These are phyloP conservation scores for Orbilia javanica DNA, from an alignment of 2,329 filamentous ascomycete genomes.

Conservation along the genomic window DNA sequence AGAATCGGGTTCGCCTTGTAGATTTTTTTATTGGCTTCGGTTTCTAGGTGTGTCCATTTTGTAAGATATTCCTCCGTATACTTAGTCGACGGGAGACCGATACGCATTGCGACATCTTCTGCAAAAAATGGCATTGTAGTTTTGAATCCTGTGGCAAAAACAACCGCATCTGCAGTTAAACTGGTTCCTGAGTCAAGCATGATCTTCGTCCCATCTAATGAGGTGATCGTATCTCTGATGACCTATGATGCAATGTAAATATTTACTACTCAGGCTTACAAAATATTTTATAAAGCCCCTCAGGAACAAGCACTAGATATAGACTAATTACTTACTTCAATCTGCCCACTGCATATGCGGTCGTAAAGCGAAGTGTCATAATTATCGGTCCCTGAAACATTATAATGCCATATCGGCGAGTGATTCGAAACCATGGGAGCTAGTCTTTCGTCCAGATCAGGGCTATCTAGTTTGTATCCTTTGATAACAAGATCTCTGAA, in stretches of 20 bases:
- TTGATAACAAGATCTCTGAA: neutral
- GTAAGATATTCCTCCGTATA: slow-evolving; percentile 21
- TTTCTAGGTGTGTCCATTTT: slow-evolving; percentile 35
- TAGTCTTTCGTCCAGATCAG: neutral
- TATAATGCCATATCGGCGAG: slow-evolving; percentile 17
- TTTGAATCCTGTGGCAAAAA: slow-evolving; percentile 37
- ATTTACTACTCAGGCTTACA: too few relatives aligned
- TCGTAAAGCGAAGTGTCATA: slow-evolving; percentile 23
- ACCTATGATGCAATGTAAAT: neutral
- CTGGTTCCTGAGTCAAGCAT: slow-evolving; percentile 1
- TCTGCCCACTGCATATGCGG: slow-evolving; percentile 12
- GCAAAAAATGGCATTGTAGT: slow-evolving; percentile 18
- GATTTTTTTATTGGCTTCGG: slow-evolving; percentile 25
- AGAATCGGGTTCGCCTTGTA: slow-evolving; percentile 26
- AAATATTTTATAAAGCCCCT: too few relatives aligned
- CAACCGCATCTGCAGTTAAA: slow-evolving; percentile 22
- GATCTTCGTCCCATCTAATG: slow-evolving; percentile 3
- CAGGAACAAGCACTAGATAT: too few relatives aligned
- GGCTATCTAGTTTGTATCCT: neutral
- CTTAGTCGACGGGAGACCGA: neutral
- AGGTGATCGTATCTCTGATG: slow-evolving; percentile 31
- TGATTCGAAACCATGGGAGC: neutral
- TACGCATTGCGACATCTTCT: slow-evolving; percentile 10
- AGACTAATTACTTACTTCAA: slow-evolving; percentile 5
- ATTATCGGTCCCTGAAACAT: neutral